These are phyloP conservation scores for Lasiosphaeris hirsuta DNA, from an alignment of 495 filamentous ascomycete species.

Conservation along the genomic window DNA sequence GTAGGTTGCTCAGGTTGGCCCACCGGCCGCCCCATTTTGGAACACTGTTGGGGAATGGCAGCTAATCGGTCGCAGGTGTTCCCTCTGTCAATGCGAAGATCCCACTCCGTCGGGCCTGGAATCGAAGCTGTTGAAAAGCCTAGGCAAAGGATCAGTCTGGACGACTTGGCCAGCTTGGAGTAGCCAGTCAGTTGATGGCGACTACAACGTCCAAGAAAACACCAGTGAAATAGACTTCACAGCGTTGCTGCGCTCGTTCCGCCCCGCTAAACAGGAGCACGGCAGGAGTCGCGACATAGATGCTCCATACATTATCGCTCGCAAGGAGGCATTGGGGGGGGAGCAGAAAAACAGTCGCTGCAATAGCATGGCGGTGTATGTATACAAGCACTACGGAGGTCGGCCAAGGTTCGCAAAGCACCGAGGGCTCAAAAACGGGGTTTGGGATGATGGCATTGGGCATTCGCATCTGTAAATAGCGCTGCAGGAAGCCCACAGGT, in stretches of 20 bases:
- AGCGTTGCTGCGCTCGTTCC: no score
- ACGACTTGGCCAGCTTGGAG: slow-evolving; percentile 51
- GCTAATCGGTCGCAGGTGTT: slow-evolving; percentile 43
- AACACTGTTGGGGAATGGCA: no score
- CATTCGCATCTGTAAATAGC: slow-evolving; percentile 17
- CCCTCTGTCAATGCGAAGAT: slow-evolving; percentile 40
- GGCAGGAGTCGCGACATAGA: no score
- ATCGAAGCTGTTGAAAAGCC: slow-evolving; percentile 47
- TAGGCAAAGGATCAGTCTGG: slow-evolving; percentile 32
- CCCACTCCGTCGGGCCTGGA: slow-evolving; percentile 50
- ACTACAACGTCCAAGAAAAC: no score
- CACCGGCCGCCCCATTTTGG: background rate
- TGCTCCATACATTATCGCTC: no score
- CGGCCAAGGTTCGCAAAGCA: background rate
- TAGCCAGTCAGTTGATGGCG: slow-evolving; percentile 15
- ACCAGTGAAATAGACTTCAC: no score
- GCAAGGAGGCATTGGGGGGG: no score
- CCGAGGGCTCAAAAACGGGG: background rate
- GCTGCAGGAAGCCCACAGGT: background rate
- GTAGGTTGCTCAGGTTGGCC: slow-evolving; percentile 46
- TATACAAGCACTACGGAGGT: background rate
- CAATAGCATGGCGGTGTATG: background rate
- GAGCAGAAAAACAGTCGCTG: no score
- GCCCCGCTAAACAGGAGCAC: no score
- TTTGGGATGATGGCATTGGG: background rate